Base-by-base conservation (phyloP, 2,329 filamentous ascomycete species). In the Aureobasidium sp. region DNA sequence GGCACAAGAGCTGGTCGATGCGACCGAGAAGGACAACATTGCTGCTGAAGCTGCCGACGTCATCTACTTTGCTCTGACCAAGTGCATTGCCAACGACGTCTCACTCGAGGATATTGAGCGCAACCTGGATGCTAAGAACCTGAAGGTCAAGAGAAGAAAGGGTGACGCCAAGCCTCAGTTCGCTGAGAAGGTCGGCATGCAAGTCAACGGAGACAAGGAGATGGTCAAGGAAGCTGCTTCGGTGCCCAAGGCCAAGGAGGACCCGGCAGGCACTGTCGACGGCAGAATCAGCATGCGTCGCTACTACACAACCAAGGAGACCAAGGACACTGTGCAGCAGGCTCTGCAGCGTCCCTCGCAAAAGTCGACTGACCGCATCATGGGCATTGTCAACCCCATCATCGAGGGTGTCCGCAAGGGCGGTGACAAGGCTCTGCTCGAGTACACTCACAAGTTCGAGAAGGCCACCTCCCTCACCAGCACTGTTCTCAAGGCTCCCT, bases 371-470 rank as follows among this genome's bases (percentile, higher is more conserved):
- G 93, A 97, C 25, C 85, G 89, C 63, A 97, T 99, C 67, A 87
- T 97, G 78, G 87, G 87, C 66, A 93, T 97, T 58, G 90, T 96
- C 63, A 86, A 84, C 39, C 94, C 94, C 1, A 99, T 99, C 69
- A 91, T 99, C 70, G 86, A 93, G 63, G 89, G 92, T 52, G 88
- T 99, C 61, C 89, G 87, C 62, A 82, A 84, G 47, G 85, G 89
- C 37, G 94, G 94, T 59, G 94, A 99, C 76, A 88, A 88, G 69
- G 92, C 91, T 3, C 82, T 99, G 27, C 82, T 99, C 48, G 88
- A 89, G 56, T 97, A 96, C 75, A 97, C 94, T 1, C 92, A 97
- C 82, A 96, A 95, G 75, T 99, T 99, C 68, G 94, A 99, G 73
- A 96, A 93, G 78, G 94, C 93, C 0, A 96, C 90, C 0, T 93